A percentile compares a stretch with the other conserved stretches of the same genome.
These are phyloP conservation scores for Vishniacozyma victoriae DNA, from an alignment of 768 basidiomycete species.

Conservation along the genomic window DNA sequence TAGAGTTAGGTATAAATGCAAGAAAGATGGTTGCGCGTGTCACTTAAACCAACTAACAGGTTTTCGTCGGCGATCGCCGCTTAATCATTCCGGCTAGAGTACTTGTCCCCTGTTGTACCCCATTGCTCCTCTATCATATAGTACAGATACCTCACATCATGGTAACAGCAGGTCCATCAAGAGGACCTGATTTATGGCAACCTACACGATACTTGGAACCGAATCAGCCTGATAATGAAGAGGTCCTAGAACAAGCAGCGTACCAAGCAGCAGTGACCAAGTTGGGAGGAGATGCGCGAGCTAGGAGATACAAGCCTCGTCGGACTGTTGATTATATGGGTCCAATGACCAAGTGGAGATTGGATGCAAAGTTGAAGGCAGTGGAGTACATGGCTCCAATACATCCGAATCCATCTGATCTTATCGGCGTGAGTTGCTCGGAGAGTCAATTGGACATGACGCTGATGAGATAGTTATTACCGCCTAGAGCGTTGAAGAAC, in stretches of 20 bases:
- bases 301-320: conserved; percentile 86
- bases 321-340: conserved; percentile 94
- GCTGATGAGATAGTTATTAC: conserved; percentile 63
- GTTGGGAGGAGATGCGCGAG: conserved; percentile 48
- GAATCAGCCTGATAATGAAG: conserved; percentile 67
- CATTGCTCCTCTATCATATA: too few species aligned
- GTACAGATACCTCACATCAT: too few species aligned
- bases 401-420: conserved; percentile 70
- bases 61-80: too few species aligned
- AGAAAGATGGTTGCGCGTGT: too few species aligned
- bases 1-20: too few species aligned
- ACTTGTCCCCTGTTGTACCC: too few species aligned
- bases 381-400: conserved; percentile 54
- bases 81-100: too few species aligned
- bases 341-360: conserved; percentile 72
- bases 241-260: conserved; percentile 69
- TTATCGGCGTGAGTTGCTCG: conserved; percentile 66
- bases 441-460: conserved; percentile 37
- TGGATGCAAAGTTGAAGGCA: conserved; percentile 46
- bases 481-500: conserved; percentile 83
- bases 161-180: conserved; percentile 23
- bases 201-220: conserved; percentile 63
- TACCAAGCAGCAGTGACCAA: conserved; percentile 68
- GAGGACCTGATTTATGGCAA: conserved; percentile 54
- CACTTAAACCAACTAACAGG: too few species aligned